phyloP scores from a whole-genome alignment of 176 grass and related monocot genomes.

The Oryza glaberrima region DNA sequence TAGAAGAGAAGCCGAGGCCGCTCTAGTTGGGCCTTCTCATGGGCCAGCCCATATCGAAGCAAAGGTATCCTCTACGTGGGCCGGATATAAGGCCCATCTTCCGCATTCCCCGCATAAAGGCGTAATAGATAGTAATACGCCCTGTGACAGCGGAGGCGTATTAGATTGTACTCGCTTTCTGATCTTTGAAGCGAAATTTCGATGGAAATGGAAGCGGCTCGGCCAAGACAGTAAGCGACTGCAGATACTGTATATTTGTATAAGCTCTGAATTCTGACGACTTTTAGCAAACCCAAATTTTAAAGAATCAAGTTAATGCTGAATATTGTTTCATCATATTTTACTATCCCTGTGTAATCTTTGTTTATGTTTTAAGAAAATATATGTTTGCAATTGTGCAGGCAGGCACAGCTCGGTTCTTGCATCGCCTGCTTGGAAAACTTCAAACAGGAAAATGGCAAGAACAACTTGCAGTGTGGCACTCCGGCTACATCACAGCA shows the following conservation, averaged over 20 bases:
- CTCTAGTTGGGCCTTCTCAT: neutral
- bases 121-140: neutral
- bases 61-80: neutral
- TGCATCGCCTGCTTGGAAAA: neutral
- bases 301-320: neutral
- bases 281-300: neutral
- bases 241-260: neutral
- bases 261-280: neutral
- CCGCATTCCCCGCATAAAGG: neutral
- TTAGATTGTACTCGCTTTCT: neutral
- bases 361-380: neutral
- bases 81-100: neutral
- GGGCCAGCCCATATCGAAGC: neutral
- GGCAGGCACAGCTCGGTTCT: neutral
- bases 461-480: conserved; percentile 7
- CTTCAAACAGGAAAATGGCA: neutral
- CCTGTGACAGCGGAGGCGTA: neutral
- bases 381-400: conserved; percentile 10
- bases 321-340: neutral
- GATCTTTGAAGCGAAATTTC: neutral
- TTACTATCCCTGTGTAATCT: neutral
- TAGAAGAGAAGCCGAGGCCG: neutral
- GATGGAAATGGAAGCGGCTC: neutral
- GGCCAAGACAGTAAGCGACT: neutral
- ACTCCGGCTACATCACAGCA: conserved; percentile 21